Base-by-base conservation (phyloP, 225 moss, liverwort and hornwort species). In the Sphagnum tenellum region DNA sequence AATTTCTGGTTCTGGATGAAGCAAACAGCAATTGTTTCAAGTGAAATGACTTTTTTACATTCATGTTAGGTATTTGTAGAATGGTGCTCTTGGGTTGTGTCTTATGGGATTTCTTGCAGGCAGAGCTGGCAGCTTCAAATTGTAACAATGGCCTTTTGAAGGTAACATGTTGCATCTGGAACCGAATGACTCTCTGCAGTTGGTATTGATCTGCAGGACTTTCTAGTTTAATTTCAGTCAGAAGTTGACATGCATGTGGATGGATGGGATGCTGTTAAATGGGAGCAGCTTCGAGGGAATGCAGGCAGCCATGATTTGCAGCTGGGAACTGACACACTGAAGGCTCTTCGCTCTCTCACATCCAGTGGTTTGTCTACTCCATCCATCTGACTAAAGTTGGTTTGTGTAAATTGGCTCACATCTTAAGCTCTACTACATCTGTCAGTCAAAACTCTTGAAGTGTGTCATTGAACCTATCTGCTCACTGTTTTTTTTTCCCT, bases 221-320 rank as follows among this genome's bases (percentile, higher is more conserved):
- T 29, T 29, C 29, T 0, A 29, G 29, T 29, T 29, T 29, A 29
- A 29, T 29, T 29, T 29, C 29, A 29, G 29, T 29, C 29, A 29
- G 29, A 29, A 29, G 29, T 29, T 29, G 29, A 29, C 29, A 29
- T 29, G 29, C 29, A 29, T 29, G 29, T 29, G 29, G 29, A 45
- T 60, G 45, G n/a, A 11, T 8, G 59, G 45, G 6, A 44, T 72
- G 69, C 1, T 79, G 74, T 71, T 52, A 50, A 29, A 72, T 84
- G 72, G 74, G 69, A 29, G 62, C 86, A 94, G 90, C 74, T 90
- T 77, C 86, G 94, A 76, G 94, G 94, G 57, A 94, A 94, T 77
- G 94, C 94, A 73, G 94, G 94, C 66, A 85, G 82, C 70, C 94
- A 94, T 75, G 90, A 94, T 74, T 74, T 94, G 66, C 72, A 87